Conservation (phyloP, 2,329 filamentous ascomycete species). For the Lithohypha guttulata region DNA sequence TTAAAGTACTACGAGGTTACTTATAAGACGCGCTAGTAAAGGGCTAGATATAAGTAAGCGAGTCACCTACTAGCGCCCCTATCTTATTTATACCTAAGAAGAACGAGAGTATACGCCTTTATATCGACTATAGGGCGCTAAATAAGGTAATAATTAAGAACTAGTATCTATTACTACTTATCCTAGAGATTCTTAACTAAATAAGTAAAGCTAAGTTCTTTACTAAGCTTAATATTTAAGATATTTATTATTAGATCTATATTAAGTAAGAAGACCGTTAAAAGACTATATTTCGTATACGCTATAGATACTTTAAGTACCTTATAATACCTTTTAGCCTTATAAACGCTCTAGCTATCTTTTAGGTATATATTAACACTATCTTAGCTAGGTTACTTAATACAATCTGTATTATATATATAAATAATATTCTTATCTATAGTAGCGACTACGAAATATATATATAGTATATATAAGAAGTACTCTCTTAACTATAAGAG, state of each 20-base stretch:
- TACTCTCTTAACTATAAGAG: too few relatives aligned
- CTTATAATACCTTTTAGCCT: slow-evolving; percentile 25
- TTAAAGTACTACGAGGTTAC: too few relatives aligned
- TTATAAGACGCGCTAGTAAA: not conserved
- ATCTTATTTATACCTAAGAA: slow-evolving; percentile 10
- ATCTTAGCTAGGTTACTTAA: too few relatives aligned
- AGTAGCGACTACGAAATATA: not conserved
- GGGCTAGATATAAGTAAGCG: not conserved
- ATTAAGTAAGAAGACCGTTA: not conserved
- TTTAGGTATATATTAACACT: too few relatives aligned
- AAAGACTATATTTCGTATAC: slow-evolving; percentile 19
- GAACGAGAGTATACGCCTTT: slow-evolving; percentile 16
- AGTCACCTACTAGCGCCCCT: not conserved
- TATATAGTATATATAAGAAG: not conserved
- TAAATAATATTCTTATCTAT: slow-evolving; percentile 7
- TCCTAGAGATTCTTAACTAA: not conserved
- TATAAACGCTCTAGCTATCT: too few relatives aligned
- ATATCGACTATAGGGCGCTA: slow-evolving; percentile 25
- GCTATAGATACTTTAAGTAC: slow-evolving; percentile 24
- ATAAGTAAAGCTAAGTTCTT: too few relatives aligned
- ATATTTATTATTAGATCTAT: not conserved
- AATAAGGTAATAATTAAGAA: slow-evolving; percentile 28
- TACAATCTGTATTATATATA: not conserved
- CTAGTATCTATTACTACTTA: not conserved
- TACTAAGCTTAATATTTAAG: not conserved